Conservation (phyloP, 441 rosid genomes). For the Mallotus japonicus region DNA sequence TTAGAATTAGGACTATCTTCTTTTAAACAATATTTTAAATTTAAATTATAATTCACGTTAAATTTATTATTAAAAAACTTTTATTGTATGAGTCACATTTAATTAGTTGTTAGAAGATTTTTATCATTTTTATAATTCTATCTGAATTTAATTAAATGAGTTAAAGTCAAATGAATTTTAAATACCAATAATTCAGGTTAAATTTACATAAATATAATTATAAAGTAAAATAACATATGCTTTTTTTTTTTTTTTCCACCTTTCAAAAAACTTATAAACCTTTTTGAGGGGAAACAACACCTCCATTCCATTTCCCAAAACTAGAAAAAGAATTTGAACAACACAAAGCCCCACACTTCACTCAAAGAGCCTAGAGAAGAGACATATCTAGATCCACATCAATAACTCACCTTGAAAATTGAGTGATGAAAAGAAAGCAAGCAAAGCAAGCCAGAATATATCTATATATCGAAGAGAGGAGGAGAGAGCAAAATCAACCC, state of each 20-base stretch:
- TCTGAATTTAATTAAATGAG: no score
- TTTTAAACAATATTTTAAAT: no score
- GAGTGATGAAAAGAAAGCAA: slow-evolving; percentile 15
- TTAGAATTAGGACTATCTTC: no score
- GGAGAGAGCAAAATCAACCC: slow-evolving; percentile 4
- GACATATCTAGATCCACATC: slow-evolving; percentile 46
- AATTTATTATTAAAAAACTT: no score
- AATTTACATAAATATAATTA: neutral
- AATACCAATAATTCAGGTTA: no score
- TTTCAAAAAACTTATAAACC: slow-evolving; percentile 1
- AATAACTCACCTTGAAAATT: slow-evolving; percentile 51
- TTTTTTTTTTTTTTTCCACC: no score
- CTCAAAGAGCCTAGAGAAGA: slow-evolving; percentile 45
- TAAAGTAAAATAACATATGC: neutral
- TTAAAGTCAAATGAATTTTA: no score
- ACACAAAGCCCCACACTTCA: slow-evolving; percentile 39
- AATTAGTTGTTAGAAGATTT: no score
- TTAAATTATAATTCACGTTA: no score
- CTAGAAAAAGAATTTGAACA: slow-evolving; percentile 31
- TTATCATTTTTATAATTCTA: no score
- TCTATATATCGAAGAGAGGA: neutral
- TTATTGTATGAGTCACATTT: no score
- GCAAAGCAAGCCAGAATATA: neutral
- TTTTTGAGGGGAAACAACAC: slow-evolving; percentile 20
- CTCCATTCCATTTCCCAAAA: slow-evolving; percentile 43